Percentiles rank a stretch among this genome's conserved stretches.
phyloP scores from a whole-genome alignment of 179 eudicot species.

The Spergularia azorica region DNA sequence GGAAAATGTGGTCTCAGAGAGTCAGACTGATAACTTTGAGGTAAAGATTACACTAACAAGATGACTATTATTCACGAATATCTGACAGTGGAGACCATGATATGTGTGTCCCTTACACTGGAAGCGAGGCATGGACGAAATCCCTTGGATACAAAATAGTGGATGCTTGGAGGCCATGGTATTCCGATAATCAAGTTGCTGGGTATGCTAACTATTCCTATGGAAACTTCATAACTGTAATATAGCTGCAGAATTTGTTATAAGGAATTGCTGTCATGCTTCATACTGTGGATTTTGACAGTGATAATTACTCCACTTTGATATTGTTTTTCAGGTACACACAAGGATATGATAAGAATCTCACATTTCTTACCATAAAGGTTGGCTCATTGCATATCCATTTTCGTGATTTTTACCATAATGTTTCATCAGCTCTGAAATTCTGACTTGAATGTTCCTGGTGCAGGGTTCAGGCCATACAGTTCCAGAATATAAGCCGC shows the following conservation, averaged over 20 bases:
- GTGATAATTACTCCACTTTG: neutral
- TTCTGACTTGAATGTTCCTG: slow-evolving; percentile 17
- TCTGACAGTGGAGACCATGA: slow-evolving; percentile 79
- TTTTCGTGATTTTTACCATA: neutral
- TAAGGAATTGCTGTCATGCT: neutral
- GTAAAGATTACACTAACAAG: neutral
- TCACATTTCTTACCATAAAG: slow-evolving; percentile 79
- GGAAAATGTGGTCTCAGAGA: no score
- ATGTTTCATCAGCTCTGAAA: slow-evolving; percentile 1
- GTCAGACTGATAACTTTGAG: no score
- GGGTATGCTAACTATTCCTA: slow-evolving; percentile 42
- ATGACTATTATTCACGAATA: neutral
- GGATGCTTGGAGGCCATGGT: slow-evolving; percentile 82
- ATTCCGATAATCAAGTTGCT: slow-evolving; percentile 52
- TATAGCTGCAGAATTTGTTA: neutral
- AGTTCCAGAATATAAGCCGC: slow-evolving; percentile 38
- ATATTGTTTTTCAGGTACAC: slow-evolving; percentile 42
- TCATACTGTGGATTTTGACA: neutral
- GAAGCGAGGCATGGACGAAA: slow-evolving; percentile 76
- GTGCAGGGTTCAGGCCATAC: slow-evolving; percentile 38
- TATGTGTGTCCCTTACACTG: slow-evolving; percentile 83
- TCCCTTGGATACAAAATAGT: slow-evolving; percentile 64
- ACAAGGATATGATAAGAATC: slow-evolving; percentile 73
- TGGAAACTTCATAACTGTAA: neutral
- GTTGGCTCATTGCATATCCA: slow-evolving; percentile 32